phyloP scores from a whole-genome alignment of 305 asterid genomes.

The Fraxinus sp. region DNA sequence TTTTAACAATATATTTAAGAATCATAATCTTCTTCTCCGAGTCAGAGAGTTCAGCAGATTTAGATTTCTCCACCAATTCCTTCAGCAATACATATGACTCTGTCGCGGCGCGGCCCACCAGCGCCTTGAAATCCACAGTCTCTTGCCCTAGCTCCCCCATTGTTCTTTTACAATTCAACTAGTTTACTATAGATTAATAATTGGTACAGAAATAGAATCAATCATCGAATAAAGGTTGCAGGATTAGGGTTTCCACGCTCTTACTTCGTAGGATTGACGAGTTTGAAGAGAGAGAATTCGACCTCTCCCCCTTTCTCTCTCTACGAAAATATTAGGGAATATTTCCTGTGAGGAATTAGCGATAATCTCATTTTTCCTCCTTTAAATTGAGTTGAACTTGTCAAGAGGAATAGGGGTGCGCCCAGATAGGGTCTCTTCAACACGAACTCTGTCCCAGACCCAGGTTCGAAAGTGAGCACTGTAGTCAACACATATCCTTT shows the following conservation, averaged over 20 bases:
- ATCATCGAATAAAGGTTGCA: neutral
- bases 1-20: slow-evolving; percentile 78
- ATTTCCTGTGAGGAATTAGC: neutral
- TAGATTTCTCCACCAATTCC: slow-evolving; percentile 86
- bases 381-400: no score
- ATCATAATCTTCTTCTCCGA: slow-evolving; percentile 92
- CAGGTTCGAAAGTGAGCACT: neutral
- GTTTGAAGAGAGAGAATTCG: neutral
- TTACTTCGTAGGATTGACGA: neutral
- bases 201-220: neutral
- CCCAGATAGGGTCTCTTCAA: neutral
- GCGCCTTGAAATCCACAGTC: slow-evolving; percentile 79
- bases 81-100: slow-evolving; percentile 68
- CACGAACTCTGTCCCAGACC: neutral
- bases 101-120: slow-evolving; percentile 79
- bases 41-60: slow-evolving; percentile 63
- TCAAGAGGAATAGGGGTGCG: neutral
- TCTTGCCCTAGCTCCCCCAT: slow-evolving; percentile 85
- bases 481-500: no score
- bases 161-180: slow-evolving; percentile 23
- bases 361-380: no score
- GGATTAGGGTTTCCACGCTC: neutral
- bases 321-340: neutral
- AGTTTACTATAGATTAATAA: slow-evolving; percentile 2
- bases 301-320: neutral